Percentiles rank a stretch among this genome's conserved stretches.
Evolutionary conservation across 352 stramenopile species (phyloP).

Genomic region (Globisporangium recalcitrans): DNA sequence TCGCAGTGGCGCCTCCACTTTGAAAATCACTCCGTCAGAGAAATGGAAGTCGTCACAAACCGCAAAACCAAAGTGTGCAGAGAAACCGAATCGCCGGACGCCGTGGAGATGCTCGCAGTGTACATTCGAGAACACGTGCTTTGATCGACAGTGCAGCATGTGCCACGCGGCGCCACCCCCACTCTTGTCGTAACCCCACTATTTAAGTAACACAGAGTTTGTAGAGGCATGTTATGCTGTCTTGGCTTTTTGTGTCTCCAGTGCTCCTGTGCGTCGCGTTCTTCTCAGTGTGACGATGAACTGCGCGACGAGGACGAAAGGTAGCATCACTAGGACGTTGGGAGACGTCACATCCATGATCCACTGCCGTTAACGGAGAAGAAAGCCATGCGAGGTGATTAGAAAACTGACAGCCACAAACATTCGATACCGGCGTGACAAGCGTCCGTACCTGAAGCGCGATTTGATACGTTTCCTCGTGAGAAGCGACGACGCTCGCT

Average conservation of each 20-base stretch:
- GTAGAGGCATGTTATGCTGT: constrained; percentile 7
- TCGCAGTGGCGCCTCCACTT: neutral
- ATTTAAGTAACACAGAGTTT: constrained; percentile 11
- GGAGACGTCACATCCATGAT: constrained; percentile 20
- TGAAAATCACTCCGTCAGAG: constrained; percentile 3
- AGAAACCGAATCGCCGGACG: constrained; percentile 17
- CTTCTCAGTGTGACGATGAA: constrained; percentile 6
- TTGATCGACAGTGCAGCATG: constrained; percentile 66
- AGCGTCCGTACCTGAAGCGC: constrained; percentile 24
- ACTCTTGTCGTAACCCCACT: constrained; percentile 17
- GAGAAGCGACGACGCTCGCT: constrained; percentile 26
- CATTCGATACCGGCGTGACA: too few relatives aligned
- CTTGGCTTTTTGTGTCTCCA: neutral
- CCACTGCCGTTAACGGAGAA: constrained; percentile 11
- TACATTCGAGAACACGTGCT: constrained; percentile 76
- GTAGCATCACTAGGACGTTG: constrained; percentile 11
- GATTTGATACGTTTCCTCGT: constrained; percentile 20
- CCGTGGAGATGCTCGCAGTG: constrained; percentile 54
- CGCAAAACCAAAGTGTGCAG: neutral
- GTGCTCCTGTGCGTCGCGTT: neutral
- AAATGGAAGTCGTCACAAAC: constrained; percentile 2
- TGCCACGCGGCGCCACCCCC: constrained; percentile 28
- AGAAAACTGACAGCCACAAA: too few relatives aligned
- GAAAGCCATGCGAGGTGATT: neutral
- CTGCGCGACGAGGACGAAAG: constrained; percentile 9